A percentile compares a stretch with the other conserved stretches of the same genome.
phyloP scores from a whole-genome alignment of 306 rosid genomes.

The Malus sylvestris region DNA sequence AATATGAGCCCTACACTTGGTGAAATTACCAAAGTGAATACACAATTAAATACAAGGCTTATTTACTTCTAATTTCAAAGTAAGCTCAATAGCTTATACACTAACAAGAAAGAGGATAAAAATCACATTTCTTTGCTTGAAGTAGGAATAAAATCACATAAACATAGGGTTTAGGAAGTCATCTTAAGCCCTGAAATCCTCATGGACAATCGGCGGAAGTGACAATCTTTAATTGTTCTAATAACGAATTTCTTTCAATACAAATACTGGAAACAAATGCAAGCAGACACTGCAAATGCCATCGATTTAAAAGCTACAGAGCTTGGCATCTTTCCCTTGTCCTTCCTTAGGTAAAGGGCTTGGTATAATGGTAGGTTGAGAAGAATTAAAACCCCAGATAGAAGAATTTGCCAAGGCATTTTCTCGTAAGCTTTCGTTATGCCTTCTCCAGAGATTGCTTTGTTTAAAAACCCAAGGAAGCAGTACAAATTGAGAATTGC shows the following conservation, averaged over 20 bases:
- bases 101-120: no score
- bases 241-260: not conserved
- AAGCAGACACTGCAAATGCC: slow-evolving; percentile 23
- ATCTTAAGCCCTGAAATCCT: no score
- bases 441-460: slow-evolving; percentile 28
- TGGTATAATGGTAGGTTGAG: slow-evolving; percentile 63
- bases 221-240: not conserved
- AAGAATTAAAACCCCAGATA: slow-evolving; percentile 49
- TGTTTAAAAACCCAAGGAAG: slow-evolving; percentile 40
- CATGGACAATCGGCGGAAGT: not conserved
- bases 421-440: slow-evolving; percentile 16
- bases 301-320: slow-evolving; percentile 47
- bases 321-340: slow-evolving; percentile 56
- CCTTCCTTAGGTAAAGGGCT: slow-evolving; percentile 69
- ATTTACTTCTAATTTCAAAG: no score
- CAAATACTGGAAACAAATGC: not conserved
- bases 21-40: no score
- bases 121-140: no score
- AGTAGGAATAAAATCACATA: no score
- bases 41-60: no score
- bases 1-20: no score
- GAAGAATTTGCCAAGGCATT: slow-evolving; percentile 46
- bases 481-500: slow-evolving; percentile 58
- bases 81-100: no score
- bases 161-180: not conserved